These are phyloP conservation scores for Lanmaoa rubissima DNA, from an alignment of 768 basidiomycete species.

Conservation along the genomic window DNA sequence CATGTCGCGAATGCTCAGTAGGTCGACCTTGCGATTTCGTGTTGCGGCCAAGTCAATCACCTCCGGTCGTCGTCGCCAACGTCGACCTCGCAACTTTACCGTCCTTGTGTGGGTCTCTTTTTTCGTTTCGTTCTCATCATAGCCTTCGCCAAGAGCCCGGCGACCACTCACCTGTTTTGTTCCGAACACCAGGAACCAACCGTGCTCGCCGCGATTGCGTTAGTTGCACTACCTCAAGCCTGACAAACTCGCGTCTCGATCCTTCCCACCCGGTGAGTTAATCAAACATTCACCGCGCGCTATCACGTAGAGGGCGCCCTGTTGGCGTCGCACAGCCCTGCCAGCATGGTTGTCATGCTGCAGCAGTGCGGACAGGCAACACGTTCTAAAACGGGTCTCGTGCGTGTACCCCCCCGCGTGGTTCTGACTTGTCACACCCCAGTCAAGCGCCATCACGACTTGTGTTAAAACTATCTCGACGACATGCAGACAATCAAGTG, in stretches of 20 bases:
- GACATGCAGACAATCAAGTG: conserved; percentile 96
- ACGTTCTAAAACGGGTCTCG: conserved; percentile 26
- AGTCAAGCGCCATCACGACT: conserved; percentile 19
- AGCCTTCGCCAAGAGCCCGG: background rate
- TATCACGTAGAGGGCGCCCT: conserved; percentile 9
- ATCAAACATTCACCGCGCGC: background rate
- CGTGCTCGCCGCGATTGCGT: conserved; percentile 30
- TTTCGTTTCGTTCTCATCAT: background rate
- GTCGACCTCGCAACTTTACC: conserved; percentile 22
- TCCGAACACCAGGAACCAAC: conserved; percentile 23
- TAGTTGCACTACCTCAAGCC: conserved; percentile 19
- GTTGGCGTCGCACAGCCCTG: conserved; percentile 24
- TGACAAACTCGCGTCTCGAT: conserved; percentile 21
- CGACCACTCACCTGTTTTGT: conserved; percentile 22
- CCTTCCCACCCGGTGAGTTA: conserved; percentile 24
- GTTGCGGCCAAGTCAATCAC: conserved; percentile 27
- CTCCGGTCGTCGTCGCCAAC: conserved; percentile 31
- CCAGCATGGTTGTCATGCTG: conserved; percentile 34
- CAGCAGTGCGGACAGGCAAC: conserved; percentile 10
- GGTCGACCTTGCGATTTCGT: conserved; percentile 25
- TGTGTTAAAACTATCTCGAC: conserved; percentile 15
- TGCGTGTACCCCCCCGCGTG: conserved; percentile 17
- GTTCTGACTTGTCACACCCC: conserved; percentile 15
- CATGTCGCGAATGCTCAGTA: conserved; percentile 21
- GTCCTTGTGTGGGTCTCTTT: conserved; percentile 18